Evolutionary conservation across 441 rosid genomes (phyloP).

Genomic region (Aleurites moluccanus): DNA sequence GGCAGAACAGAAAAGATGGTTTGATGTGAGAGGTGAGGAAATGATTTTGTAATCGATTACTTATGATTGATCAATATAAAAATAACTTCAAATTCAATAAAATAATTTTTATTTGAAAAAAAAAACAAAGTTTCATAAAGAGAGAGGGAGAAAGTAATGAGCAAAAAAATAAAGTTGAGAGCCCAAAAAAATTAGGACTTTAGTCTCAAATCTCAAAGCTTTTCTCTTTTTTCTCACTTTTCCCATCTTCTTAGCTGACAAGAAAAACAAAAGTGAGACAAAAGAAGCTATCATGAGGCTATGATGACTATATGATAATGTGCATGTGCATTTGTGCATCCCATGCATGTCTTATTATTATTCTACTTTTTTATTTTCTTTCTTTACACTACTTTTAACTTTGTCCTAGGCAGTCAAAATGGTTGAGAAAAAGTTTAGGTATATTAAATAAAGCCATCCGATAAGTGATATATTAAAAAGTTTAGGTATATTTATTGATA

Average conservation of each 20-base stretch:
- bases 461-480: too few species aligned
- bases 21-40: conserved; percentile 58
- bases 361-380: too few species aligned
- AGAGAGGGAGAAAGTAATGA: too few species aligned
- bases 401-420: conserved; percentile 17
- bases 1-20: conserved; percentile 47
- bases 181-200: not conserved
- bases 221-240: conserved; percentile 20
- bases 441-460: too few species aligned
- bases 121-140: too few species aligned
- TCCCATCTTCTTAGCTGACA: conserved; percentile 28
- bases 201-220: conserved; percentile 20
- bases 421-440: not conserved
- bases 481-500: too few species aligned
- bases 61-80: conserved; percentile 52
- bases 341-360: conserved; percentile 42
- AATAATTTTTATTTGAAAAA: too few species aligned
- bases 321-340: conserved; percentile 32
- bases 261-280: conserved; percentile 39
- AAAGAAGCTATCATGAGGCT: conserved; percentile 45
- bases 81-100: too few species aligned
- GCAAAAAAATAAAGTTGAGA: conserved; percentile 3
- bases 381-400: not conserved
- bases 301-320: conserved; percentile 47
- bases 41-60: conserved; percentile 87